These are phyloP conservation scores for Verticillium nonalfalfae DNA, from an alignment of 2,329 filamentous ascomycete genomes.

Conservation along the genomic window DNA sequence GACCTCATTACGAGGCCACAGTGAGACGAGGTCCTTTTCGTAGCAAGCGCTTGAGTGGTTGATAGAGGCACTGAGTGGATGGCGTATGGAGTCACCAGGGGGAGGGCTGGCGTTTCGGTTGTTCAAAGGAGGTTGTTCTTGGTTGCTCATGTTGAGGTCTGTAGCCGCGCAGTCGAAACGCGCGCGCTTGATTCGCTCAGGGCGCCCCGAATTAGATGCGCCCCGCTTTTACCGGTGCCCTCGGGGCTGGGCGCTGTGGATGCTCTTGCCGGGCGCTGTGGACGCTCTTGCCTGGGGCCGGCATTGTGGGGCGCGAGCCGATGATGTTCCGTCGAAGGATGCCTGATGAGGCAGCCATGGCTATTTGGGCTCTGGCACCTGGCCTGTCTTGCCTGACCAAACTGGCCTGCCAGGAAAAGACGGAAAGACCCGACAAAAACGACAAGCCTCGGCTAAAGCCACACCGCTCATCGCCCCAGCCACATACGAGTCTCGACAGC, in stretches of 20 bases:
- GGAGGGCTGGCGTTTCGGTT: neutral
- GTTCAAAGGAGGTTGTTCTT: neutral
- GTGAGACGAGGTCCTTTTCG: neutral
- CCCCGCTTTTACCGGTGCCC: neutral
- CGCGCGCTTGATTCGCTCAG: constrained; percentile 10
- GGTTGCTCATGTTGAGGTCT: neutral
- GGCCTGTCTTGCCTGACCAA: neutral
- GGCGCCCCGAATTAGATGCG: neutral
- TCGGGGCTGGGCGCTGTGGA: too few relatives aligned
- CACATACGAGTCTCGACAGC: neutral
- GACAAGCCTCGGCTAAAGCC: neutral
- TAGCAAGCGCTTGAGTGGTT: neutral
- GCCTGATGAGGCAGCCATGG: neutral
- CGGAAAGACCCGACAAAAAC: neutral
- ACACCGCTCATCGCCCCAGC: neutral
- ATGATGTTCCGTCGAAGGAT: neutral
- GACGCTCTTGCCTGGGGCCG: neutral
- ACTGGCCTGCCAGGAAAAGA: too few relatives aligned
- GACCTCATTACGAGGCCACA: neutral
- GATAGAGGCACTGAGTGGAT: neutral
- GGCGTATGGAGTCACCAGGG: neutral
- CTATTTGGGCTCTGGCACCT: too few relatives aligned
- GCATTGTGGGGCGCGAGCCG: neutral
- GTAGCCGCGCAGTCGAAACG: constrained; percentile 10
- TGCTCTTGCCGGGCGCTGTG: too few relatives aligned